phyloP scores from a whole-genome alignment of 768 basidiomycete genomes.

The Leucosporidium yakuticum region DNA sequence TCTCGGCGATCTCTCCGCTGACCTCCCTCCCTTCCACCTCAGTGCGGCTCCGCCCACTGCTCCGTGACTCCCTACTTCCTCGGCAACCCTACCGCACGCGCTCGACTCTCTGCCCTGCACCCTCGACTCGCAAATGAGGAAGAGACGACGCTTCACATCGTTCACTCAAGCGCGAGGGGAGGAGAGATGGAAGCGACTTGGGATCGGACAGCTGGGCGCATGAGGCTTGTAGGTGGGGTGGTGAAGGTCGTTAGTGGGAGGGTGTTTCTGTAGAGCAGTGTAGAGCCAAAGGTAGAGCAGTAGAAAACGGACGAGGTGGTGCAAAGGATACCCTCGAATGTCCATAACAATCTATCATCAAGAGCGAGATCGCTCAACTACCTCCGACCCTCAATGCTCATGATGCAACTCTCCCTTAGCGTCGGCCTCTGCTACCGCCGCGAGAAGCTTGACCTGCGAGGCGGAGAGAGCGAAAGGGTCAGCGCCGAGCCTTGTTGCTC shows the following conservation, averaged over 20 bases:
- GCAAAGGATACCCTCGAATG: neutral
- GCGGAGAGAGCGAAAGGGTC: no score
- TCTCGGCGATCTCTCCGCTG: no score
- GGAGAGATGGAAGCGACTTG: slow-evolving; percentile 17
- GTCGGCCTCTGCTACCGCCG: slow-evolving; percentile 71
- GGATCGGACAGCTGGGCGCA: neutral
- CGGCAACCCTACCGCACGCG: no score
- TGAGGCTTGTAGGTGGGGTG: slow-evolving; percentile 8
- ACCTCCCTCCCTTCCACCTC: neutral
- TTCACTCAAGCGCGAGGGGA: slow-evolving; percentile 8
- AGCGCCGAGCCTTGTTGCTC: no score
- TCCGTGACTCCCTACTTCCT: slow-evolving; percentile 42
- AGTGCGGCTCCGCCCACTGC: slow-evolving; percentile 41
- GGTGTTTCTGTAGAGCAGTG: slow-evolving; percentile 10
- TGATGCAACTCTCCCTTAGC: slow-evolving; percentile 42
- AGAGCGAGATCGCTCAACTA: neutral
- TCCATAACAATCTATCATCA: neutral
- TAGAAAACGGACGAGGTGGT: neutral
- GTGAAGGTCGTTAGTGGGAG: slow-evolving; percentile 17
- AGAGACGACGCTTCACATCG: neutral
- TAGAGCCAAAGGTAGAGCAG: neutral
- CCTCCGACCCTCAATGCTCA: neutral
- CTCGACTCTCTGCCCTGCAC: neutral
- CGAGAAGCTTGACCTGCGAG: slow-evolving; percentile 68
- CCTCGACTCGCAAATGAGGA: neutral